These are phyloP conservation scores for Luffa aegyptiaca DNA, from an alignment of 306 rosid species.

Conservation along the genomic window DNA sequence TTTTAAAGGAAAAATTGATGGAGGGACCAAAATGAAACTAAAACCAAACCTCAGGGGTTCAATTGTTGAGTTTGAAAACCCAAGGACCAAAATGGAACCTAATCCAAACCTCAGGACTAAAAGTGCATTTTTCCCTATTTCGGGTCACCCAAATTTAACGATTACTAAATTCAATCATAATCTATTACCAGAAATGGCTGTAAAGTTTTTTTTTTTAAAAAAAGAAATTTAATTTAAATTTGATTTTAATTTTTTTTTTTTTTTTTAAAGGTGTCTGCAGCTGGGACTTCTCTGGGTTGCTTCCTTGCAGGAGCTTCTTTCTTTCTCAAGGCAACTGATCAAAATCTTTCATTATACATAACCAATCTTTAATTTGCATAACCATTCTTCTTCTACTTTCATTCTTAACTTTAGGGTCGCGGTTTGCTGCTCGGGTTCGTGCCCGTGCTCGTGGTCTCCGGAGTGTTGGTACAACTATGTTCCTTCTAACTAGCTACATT, in stretches of 20 bases:
- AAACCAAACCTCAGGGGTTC: too few species aligned
- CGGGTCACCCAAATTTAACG: too few species aligned
- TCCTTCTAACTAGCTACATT: neutral
- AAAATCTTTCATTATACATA: neutral
- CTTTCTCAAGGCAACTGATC: conserved; percentile 21
- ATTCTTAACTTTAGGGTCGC: neutral
- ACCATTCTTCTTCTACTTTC: neutral
- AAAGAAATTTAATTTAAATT: too few species aligned
- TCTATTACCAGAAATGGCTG: neutral
- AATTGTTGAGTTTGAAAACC: too few species aligned
- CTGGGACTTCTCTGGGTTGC: conserved; percentile 39
- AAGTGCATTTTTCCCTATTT: too few species aligned
- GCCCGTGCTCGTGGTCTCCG: neutral
- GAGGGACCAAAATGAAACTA: too few species aligned
- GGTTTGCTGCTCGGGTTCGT: neutral
- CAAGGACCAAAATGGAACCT: too few species aligned
- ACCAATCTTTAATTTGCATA: neutral
- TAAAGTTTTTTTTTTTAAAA: neutral
- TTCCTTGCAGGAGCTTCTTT: conserved; percentile 34
- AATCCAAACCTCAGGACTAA: too few species aligned
- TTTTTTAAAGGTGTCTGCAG: conserved; percentile 35
- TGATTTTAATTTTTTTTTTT: neutral
- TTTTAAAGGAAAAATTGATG: too few species aligned
- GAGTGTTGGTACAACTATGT: neutral
- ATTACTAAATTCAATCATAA: neutral